Evolutionary conservation across 2,329 filamentous ascomycete species (phyloP).

Genomic region (Trichoderma semiorbis): DNA sequence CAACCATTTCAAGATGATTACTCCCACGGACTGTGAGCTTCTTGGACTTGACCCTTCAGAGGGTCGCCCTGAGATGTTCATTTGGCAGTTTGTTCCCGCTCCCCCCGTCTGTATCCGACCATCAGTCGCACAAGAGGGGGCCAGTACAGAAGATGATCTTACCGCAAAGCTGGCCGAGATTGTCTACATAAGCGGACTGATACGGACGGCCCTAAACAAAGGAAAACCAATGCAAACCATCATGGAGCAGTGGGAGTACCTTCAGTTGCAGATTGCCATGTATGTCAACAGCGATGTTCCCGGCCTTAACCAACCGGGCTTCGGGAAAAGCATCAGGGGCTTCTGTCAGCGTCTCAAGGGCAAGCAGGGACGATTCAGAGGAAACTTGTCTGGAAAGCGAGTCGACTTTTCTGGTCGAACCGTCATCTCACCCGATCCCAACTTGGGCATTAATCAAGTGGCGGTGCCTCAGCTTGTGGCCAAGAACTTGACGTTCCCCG

Average conservation of each 20-base stretch:
- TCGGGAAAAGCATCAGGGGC: slow-evolving; percentile 84
- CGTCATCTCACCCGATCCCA: slow-evolving; percentile 96
- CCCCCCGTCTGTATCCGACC: slow-evolving; percentile 92
- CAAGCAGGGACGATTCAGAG: slow-evolving; percentile 95
- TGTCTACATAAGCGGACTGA: slow-evolving; percentile 83
- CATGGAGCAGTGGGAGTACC: slow-evolving; percentile 97
- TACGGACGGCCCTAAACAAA: slow-evolving; percentile 76
- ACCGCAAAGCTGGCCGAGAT: slow-evolving; percentile 98
- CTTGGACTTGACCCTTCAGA: slow-evolving; percentile 83
- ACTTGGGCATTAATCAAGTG: slow-evolving; percentile 88
- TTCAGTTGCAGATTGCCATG: slow-evolving; percentile 92
- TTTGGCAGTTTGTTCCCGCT: slow-evolving; percentile 94
- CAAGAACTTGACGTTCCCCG: slow-evolving; percentile 93
- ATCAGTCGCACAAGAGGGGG: slow-evolving; percentile 87
- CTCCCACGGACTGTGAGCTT: slow-evolving; percentile 81
- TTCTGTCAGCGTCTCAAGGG: slow-evolving; percentile 95
- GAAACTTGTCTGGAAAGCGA: slow-evolving; percentile 95
- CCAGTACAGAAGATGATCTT: slow-evolving; percentile 93
- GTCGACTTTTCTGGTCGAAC: slow-evolving; percentile 97
- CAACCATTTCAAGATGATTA: slow-evolving; percentile 88
- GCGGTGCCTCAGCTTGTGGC: slow-evolving; percentile 90
- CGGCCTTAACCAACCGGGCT: slow-evolving; percentile 81
- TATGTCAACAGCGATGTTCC: slow-evolving; percentile 98
- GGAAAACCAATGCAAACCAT: slow-evolving; percentile 83
- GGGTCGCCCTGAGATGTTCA: slow-evolving; percentile 90